These are phyloP conservation scores for Filobasidium uniguttulatum DNA, from an alignment of 1,284 basidiomycete species.

Conservation along the genomic window DNA sequence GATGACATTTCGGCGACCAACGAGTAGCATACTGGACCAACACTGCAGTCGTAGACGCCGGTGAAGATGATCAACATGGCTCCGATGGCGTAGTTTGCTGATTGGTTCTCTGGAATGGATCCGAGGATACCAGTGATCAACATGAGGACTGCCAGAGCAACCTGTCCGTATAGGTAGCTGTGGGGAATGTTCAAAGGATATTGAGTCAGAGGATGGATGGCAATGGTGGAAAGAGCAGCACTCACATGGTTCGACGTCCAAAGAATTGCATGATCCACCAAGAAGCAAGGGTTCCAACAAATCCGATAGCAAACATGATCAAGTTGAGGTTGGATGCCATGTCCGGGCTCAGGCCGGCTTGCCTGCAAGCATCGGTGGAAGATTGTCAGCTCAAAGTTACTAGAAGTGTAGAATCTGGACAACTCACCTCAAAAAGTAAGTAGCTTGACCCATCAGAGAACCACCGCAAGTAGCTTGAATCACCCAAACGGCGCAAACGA, in stretches of 20 bases:
- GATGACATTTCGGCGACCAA: conserved; percentile 34
- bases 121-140: conserved; percentile 23
- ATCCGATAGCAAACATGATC: conserved; percentile 27
- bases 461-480: conserved; percentile 17
- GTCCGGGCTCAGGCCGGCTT: conserved; percentile 26
- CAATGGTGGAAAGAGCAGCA: no score
- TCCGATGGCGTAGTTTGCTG: conserved; percentile 22
- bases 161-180: conserved; percentile 27
- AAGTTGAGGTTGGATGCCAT: conserved; percentile 30
- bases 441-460: conserved; percentile 26
- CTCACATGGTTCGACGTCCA: conserved; percentile 31
- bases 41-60: conserved; percentile 6
- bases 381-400: not conserved
- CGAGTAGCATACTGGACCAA: conserved; percentile 24
- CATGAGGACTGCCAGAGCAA: conserved; percentile 19
- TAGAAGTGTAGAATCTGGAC: conserved; percentile 9
- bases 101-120: conserved; percentile 10
- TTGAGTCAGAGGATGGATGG: conserved; percentile 13
- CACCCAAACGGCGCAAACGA: conserved; percentile 27
- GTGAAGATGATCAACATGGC: conserved; percentile 25
- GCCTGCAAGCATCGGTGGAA: conserved; percentile 12
- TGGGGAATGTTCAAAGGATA: conserved; percentile 4
- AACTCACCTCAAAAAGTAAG: conserved; percentile 34
- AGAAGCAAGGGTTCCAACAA: conserved; percentile 28
- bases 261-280: conserved; percentile 34